Conservation (phyloP, 2,329 filamentous ascomycete species). For the Fusarium subtropicale region DNA sequence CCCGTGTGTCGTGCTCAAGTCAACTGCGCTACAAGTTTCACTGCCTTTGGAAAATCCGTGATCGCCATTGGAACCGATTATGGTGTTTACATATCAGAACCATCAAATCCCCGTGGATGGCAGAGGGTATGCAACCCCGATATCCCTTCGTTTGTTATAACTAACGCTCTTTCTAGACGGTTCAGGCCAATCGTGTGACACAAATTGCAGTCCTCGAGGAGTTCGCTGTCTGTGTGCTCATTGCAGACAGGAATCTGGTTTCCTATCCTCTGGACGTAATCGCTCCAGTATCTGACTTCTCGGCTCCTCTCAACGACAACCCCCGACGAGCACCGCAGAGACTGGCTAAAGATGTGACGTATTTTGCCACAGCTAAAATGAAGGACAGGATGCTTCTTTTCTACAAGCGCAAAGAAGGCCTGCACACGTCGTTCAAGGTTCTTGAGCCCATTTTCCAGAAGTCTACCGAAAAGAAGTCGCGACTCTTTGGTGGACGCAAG, state of each 20-base stretch:
- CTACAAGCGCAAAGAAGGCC: constrained; percentile 94
- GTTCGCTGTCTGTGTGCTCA: constrained; percentile 90
- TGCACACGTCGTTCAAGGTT: constrained; percentile 96
- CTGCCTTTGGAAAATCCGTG: constrained; percentile 84
- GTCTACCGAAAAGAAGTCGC: constrained; percentile 83
- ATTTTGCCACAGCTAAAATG: constrained; percentile 96
- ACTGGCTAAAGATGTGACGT: constrained; percentile 91
- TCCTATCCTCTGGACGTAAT: constrained; percentile 94
- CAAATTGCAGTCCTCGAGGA: constrained; percentile 96
- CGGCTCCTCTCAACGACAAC: constrained; percentile 75
- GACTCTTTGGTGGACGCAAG: constrained; percentile 70
- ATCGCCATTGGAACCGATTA: constrained; percentile 95
- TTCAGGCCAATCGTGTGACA: constrained; percentile 81
- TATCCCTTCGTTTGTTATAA: background rate
- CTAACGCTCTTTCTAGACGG: constrained; percentile 66
- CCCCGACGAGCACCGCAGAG: constrained; percentile 89
- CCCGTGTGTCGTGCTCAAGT: constrained; percentile 87
- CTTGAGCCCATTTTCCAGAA: constrained; percentile 96
- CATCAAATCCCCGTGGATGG: constrained; percentile 92
- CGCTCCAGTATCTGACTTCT: constrained; percentile 70
- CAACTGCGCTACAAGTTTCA: constrained; percentile 93
- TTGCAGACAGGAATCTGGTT: constrained; percentile 90
- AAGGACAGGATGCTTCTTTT: constrained; percentile 95
- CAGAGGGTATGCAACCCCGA: constrained; percentile 72
- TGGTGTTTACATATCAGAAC: constrained; percentile 90